Conservation (phyloP, 139 green algal species). For the Chlorella sp. region DNA sequence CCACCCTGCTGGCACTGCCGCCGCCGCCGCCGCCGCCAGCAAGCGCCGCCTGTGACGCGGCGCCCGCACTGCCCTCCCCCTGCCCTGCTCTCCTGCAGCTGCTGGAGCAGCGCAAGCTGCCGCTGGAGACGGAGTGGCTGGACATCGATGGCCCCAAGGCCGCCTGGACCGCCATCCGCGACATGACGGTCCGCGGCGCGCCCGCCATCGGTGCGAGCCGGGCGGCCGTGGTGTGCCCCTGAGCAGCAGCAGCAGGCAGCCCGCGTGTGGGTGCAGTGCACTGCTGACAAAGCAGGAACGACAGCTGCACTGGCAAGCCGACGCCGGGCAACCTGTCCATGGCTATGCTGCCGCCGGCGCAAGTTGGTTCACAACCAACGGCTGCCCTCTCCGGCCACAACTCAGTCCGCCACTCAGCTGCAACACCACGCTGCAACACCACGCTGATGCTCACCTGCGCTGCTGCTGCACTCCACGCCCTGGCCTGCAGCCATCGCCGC, state of each 20-base stretch:
- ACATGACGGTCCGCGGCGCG: conserved; percentile 96
- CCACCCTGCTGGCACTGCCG: too few relatives aligned
- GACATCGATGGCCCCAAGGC: conserved; percentile 58
- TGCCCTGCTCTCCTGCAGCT: conserved; percentile 49
- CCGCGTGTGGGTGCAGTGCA: too few relatives aligned
- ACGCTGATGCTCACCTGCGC: neutral
- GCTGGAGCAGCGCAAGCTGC: conserved; percentile 92
- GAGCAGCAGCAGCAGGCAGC: neutral
- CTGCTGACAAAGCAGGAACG: too few relatives aligned
- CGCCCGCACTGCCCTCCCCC: too few relatives aligned
- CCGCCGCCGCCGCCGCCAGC: too few relatives aligned
- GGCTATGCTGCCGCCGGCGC: neutral
- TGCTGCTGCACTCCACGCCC: neutral
- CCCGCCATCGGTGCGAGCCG: conserved; percentile 83
- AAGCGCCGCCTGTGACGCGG: too few relatives aligned
- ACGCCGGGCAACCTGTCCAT: too few relatives aligned
- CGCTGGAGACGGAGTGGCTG: conserved; percentile 72
- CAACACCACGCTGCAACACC: neutral
- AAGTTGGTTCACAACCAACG: too few relatives aligned
- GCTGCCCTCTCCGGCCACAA: too few relatives aligned
- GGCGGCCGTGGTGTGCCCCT: neutral
- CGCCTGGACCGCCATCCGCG: conserved; percentile 71
- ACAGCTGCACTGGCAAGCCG: too few relatives aligned
- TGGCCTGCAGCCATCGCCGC: conserved; percentile 74
- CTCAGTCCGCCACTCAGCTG: too few relatives aligned